phyloP scores from a whole-genome alignment of 805 yeast species.

The Cyberlindnera japonica region DNA sequence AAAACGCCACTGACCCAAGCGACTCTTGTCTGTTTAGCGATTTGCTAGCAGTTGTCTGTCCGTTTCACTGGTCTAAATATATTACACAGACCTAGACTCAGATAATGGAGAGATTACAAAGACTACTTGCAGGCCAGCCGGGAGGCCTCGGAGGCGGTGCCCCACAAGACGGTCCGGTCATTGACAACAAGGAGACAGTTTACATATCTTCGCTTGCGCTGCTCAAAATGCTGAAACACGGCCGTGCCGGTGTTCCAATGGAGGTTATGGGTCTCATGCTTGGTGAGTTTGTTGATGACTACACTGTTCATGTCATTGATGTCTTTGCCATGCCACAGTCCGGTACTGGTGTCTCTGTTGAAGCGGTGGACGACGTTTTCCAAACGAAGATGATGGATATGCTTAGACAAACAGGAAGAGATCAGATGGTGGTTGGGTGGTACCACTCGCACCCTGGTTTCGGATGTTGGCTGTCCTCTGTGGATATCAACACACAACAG shows the following conservation, averaged over 20 bases:
- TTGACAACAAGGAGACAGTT: constrained; percentile 94
- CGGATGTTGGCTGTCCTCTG: constrained; percentile 99
- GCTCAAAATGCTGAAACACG: constrained; percentile 95
- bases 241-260: constrained; percentile 88
- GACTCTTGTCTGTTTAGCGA: not conserved
- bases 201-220: constrained; percentile 94
- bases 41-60: not conserved
- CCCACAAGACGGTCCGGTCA: constrained; percentile 70
- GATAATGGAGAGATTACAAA: constrained; percentile 42
- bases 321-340: constrained; percentile 99
- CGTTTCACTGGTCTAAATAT: not conserved
- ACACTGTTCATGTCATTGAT: constrained; percentile 94
- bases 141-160: constrained; percentile 45
- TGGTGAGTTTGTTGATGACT: constrained; percentile 97
- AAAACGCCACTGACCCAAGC: not conserved
- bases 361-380: constrained; percentile 98
- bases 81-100: not conserved
- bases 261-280: constrained; percentile 97
- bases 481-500: constrained; percentile 96
- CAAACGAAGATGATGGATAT: constrained; percentile 99
- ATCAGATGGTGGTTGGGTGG: constrained; percentile 99
- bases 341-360: constrained; percentile 98
- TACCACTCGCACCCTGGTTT: constrained; percentile 99
- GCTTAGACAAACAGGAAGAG: constrained; percentile 98
- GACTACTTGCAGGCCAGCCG: constrained; percentile 33